phyloP scores from a whole-genome alignment of 202 grass and related monocot species.

The Eragrostis tef region DNA sequence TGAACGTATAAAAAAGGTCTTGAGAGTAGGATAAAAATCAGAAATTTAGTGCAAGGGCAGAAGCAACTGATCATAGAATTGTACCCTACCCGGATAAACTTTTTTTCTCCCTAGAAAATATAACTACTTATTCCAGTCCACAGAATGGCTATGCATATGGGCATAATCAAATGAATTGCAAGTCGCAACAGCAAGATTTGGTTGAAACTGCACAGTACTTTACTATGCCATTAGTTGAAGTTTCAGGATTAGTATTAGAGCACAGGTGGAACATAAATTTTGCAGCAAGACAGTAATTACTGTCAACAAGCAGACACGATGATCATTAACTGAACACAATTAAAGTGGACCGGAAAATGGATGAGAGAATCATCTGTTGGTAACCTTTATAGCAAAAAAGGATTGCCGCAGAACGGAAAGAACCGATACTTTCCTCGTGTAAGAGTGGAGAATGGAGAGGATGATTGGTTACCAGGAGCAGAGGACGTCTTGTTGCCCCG shows the following conservation, averaged over 20 bases:
- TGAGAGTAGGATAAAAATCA: neutral
- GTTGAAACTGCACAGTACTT: neutral
- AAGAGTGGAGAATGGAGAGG: too few species aligned
- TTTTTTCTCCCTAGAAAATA: neutral
- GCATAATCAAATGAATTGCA: neutral
- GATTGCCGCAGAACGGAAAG: neutral
- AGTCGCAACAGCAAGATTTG: neutral
- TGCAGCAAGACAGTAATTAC: neutral
- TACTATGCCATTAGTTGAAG: neutral
- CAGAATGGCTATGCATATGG: neutral
- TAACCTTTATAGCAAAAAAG: too few species aligned
- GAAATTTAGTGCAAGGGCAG: too few species aligned
- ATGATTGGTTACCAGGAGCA: constrained; percentile 19
- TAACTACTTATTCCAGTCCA: neutral
- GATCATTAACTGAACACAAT: neutral
- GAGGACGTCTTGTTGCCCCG: constrained; percentile 14
- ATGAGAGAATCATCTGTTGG: too few species aligned
- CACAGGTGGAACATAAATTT: neutral
- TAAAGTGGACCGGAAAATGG: too few species aligned
- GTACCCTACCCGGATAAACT: too few species aligned
- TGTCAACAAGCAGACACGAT: neutral
- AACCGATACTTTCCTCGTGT: neutral
- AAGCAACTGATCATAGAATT: too few species aligned
- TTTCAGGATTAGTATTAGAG: neutral
- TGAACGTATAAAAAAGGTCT: neutral